These are phyloP conservation scores for Hanseniaspora clermontiae DNA, from an alignment of 805 yeast species.

Conservation along the genomic window DNA sequence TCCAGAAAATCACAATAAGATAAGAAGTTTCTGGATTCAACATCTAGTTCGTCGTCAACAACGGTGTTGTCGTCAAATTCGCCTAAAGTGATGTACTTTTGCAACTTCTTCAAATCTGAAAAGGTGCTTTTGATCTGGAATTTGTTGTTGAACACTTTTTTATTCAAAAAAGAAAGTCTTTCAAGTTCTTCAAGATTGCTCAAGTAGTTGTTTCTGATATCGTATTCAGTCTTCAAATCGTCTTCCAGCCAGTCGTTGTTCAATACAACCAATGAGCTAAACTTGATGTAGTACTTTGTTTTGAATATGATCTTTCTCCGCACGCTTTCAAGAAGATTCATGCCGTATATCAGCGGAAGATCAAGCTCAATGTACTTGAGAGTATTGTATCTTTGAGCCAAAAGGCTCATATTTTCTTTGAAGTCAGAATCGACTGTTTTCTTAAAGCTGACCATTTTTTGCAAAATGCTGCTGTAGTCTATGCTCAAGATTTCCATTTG, in stretches of 20 bases:
- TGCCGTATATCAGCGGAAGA: conserved; percentile 58
- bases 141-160: not conserved
- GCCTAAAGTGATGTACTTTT: conserved; percentile 13
- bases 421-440: not conserved
- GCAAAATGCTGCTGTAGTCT: conserved; percentile 12
- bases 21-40: conserved; percentile 24
- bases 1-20: conserved; percentile 31
- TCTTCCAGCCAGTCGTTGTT: conserved; percentile 47
- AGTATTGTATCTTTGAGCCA: conserved; percentile 13
- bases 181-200: conserved; percentile 38
- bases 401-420: not conserved
- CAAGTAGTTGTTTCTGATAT: conserved; percentile 49
- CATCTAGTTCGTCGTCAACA: not conserved
- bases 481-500: conserved; percentile 13
- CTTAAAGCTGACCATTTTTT: conserved; percentile 19
- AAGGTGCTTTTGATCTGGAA: conserved; percentile 2
- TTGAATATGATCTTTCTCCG: conserved; percentile 46
- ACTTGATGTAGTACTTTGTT: conserved; percentile 16
- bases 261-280: conserved; percentile 29
- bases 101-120: conserved; percentile 1
- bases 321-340: conserved; percentile 49
- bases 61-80: conserved; percentile 7
- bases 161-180: not conserved
- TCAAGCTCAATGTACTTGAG: conserved; percentile 32
- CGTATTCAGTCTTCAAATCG: conserved; percentile 38